Conservation (phyloP, 2,329 filamentous ascomycete species). For the Aaosphaeria arxii region DNA sequence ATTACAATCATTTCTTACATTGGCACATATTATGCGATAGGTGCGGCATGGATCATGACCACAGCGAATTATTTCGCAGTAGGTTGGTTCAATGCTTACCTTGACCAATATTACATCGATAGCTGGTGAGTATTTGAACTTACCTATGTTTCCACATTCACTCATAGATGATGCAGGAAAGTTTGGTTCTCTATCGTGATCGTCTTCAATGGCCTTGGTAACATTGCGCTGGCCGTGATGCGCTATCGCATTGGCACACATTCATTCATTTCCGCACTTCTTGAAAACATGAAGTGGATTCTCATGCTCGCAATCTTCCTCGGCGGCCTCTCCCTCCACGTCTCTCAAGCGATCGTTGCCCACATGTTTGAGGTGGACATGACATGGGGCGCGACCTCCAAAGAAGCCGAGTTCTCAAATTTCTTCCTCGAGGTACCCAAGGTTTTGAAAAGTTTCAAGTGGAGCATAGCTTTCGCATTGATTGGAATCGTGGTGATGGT, state of each 20-base stretch:
- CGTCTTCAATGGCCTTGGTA: slow-evolving; percentile 61
- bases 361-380: slow-evolving; percentile 86
- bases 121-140: not conserved
- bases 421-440: slow-evolving; percentile 83
- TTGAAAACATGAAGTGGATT: slow-evolving; percentile 61
- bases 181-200: slow-evolving; percentile 54
- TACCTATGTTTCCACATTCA: not conserved
- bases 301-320: slow-evolving; percentile 72
- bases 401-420: slow-evolving; percentile 77
- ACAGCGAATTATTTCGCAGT: slow-evolving; percentile 66
- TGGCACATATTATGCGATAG: slow-evolving; percentile 68
- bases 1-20: slow-evolving; percentile 68
- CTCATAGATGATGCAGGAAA: not conserved
- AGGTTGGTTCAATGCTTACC: slow-evolving; percentile 68
- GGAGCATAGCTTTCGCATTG: slow-evolving; percentile 63
- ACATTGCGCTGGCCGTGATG: slow-evolving; percentile 57
- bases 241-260: slow-evolving; percentile 59
- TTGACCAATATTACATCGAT: slow-evolving; percentile 75
- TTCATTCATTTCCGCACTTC: slow-evolving; percentile 48
- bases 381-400: slow-evolving; percentile 78
- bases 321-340: slow-evolving; percentile 74
- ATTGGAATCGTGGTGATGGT: slow-evolving; percentile 61
- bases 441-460: slow-evolving; percentile 75
- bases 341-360: slow-evolving; percentile 72
- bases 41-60: slow-evolving; percentile 62